Evolutionary conservation across 495 filamentous ascomycete genomes (phyloP).

Genomic region (Tuber aestivum): DNA sequence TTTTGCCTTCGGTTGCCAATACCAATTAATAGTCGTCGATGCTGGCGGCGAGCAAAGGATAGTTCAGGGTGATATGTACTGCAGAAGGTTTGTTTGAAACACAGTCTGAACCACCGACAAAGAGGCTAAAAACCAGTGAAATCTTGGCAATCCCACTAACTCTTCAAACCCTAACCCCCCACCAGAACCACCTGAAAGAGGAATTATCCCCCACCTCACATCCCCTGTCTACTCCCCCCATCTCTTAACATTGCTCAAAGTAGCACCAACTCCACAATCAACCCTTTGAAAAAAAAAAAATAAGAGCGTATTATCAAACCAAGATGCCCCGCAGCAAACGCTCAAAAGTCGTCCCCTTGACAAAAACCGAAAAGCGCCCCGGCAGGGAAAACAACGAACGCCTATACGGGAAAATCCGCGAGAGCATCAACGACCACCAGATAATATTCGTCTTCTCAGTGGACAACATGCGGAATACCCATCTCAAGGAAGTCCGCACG

Average conservation of each 20-base stretch:
- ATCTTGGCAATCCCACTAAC: slow-evolving; percentile 19
- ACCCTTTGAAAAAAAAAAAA: neutral
- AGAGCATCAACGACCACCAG: slow-evolving; percentile 76
- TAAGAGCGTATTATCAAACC: neutral
- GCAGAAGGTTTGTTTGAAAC: neutral
- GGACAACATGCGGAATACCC: slow-evolving; percentile 98
- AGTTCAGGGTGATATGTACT: neutral
- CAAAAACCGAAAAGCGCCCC: slow-evolving; percentile 83
- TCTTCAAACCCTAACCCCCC: slow-evolving; percentile 14
- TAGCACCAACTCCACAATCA: slow-evolving; percentile 2
- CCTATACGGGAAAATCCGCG: slow-evolving; percentile 80
- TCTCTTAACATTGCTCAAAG: slow-evolving; percentile 5
- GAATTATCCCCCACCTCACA: no score
- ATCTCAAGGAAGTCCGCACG: slow-evolving; percentile 82
- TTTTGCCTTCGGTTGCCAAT: neutral
- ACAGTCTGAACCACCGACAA: neutral
- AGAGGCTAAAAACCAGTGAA: slow-evolving; percentile 20
- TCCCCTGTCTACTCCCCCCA: slow-evolving; percentile 6
- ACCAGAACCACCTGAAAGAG: slow-evolving; percentile 18
- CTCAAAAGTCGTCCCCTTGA: slow-evolving; percentile 76
- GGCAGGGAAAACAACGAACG: slow-evolving; percentile 80
- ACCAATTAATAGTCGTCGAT: neutral
- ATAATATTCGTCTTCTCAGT: slow-evolving; percentile 88
- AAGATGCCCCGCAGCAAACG: slow-evolving; percentile 94
- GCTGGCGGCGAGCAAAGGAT: neutral